A percentile compares a stretch with the other conserved stretches of the same genome.
These are phyloP conservation scores for Sporobolomyces roseus DNA, from an alignment of 768 basidiomycete species.

Conservation along the genomic window DNA sequence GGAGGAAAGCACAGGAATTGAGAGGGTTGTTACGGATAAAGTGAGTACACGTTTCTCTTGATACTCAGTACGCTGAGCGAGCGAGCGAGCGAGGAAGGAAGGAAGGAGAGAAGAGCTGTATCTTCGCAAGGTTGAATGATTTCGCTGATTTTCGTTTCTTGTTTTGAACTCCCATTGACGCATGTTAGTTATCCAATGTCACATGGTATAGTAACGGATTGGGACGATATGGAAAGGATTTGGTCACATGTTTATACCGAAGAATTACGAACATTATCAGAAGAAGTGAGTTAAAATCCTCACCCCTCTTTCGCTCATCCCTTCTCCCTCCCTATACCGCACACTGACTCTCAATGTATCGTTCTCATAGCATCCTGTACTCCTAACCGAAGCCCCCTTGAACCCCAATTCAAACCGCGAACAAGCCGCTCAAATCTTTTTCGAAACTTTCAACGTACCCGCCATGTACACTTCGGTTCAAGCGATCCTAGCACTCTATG, in stretches of 20 bases:
- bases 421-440: constrained; percentile 96
- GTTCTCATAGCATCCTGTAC: constrained; percentile 75
- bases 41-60: constrained; percentile 18
- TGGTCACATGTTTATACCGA: constrained; percentile 98
- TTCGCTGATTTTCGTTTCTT: no score
- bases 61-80: not conserved
- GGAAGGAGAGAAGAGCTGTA: no score
- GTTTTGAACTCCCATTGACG: no score
- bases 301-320: no score
- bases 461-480: constrained; percentile 95
- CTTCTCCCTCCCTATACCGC: no score
- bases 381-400: constrained; percentile 93
- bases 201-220: constrained; percentile 97
- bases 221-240: constrained; percentile 99
- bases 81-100: no score
- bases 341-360: no score
- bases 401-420: constrained; percentile 96
- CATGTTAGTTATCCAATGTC: constrained; percentile 99
- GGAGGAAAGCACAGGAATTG: constrained; percentile 89
- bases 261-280: constrained; percentile 88
- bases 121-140: no score
- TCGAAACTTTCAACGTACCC: constrained; percentile 99
- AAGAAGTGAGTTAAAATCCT: constrained; percentile 65
- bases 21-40: constrained; percentile 86
- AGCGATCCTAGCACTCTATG: constrained; percentile 96